A percentile compares a stretch with the other conserved stretches of the same genome.
Evolutionary conservation across 2,329 filamentous ascomycete genomes (phyloP).

Genomic region (Colletotrichum agaves): DNA sequence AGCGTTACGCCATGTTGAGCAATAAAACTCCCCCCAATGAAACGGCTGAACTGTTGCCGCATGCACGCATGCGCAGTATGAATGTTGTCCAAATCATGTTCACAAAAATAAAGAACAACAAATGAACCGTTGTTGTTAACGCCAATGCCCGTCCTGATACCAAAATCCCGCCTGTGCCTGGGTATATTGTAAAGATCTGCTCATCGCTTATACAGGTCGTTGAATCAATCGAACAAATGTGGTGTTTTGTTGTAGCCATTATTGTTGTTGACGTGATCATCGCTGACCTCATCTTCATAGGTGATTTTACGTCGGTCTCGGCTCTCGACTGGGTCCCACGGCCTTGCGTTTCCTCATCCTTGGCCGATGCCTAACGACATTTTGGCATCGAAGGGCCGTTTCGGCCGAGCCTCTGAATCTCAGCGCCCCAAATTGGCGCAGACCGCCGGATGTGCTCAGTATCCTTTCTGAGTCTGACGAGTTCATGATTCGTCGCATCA

Average conservation of each 20-base stretch:
- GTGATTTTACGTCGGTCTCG: neutral
- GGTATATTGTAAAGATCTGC: constrained; percentile 28
- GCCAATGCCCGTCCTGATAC: constrained; percentile 7
- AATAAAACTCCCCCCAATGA: too few species aligned
- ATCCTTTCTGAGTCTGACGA: neutral
- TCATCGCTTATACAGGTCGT: neutral
- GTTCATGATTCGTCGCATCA: neutral
- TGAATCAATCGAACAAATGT: neutral
- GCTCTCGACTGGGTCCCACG: neutral
- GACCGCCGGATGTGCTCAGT: neutral
- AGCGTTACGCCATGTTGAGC: neutral
- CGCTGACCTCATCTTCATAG: neutral
- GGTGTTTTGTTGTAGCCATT: neutral
- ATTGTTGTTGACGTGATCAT: neutral
- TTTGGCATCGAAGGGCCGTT: constrained; percentile 26
- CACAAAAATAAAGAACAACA: neutral
- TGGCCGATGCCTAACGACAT: constrained; percentile 32
- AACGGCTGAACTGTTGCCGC: neutral
- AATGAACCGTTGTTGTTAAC: constrained; percentile 6
- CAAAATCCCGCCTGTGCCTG: neutral
- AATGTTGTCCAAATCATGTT: neutral
- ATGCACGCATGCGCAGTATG: neutral
- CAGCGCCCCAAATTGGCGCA: constrained; percentile 14
- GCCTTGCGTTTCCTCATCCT: constrained; percentile 36
- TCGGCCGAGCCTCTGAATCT: constrained; percentile 33